These are phyloP conservation scores for Porphyrellus sp. DNA, from an alignment of 1,284 basidiomycete genomes.

Conservation along the genomic window DNA sequence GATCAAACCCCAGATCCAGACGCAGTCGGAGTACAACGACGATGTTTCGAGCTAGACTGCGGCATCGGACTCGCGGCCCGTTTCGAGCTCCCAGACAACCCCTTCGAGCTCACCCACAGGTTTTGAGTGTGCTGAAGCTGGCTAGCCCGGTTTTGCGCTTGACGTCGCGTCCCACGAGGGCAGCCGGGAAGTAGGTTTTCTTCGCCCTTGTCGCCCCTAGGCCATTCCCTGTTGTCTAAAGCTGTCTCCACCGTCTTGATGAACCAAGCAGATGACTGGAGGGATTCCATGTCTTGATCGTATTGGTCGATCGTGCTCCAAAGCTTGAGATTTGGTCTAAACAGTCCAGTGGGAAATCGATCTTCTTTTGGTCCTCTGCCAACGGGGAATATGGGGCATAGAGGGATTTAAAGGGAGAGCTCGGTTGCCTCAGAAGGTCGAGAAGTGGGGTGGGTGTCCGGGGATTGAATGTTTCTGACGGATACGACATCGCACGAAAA, in stretches of 20 bases:
- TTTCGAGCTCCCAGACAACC: background rate
- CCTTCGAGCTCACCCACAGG: background rate
- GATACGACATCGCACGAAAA: too few species aligned
- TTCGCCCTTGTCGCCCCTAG: background rate
- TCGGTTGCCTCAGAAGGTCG: background rate
- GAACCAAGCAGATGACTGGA: background rate
- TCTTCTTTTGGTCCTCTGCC: background rate
- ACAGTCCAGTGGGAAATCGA: fast-evolving
- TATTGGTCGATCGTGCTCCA: background rate
- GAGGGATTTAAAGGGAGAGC: background rate
- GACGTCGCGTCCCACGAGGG: background rate
- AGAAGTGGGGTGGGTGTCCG: background rate
- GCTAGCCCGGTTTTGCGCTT: background rate
- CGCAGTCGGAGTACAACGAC: background rate
- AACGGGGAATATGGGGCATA: background rate
- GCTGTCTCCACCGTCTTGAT: background rate
- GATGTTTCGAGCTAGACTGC: background rate
- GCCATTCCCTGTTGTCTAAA: background rate
- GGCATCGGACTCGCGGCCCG: background rate
- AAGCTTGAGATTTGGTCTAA: background rate
- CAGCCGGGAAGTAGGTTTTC: background rate
- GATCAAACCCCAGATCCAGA: background rate
- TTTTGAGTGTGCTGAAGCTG: background rate
- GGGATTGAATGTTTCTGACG: background rate
- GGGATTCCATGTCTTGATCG: background rate